phyloP scores from a whole-genome alignment of 2,329 filamentous ascomycete species.

The Venturia aucupariae region DNA sequence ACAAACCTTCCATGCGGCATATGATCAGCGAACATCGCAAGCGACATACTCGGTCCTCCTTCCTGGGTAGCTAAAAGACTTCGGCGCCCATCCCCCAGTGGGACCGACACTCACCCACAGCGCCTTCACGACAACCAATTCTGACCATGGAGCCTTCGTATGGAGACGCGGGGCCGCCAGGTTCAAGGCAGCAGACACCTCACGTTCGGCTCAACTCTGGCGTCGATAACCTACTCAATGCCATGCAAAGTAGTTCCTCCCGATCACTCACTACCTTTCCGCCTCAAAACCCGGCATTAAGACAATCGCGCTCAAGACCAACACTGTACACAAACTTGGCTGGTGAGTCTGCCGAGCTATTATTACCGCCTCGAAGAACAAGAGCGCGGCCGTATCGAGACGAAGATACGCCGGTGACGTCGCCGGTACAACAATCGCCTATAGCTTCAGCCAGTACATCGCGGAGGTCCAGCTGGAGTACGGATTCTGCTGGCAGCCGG shows the following conservation, averaged over 20 bases:
- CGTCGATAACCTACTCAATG: constrained; percentile 40
- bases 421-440: constrained; percentile 20
- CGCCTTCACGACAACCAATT: background rate
- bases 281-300: constrained; percentile 37
- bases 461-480: constrained; percentile 56
- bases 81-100: background rate
- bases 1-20: background rate
- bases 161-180: constrained; percentile 14
- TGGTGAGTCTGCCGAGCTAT: constrained; percentile 40
- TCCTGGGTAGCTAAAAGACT: background rate
- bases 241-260: constrained; percentile 18
- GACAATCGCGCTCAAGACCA: constrained; percentile 31
- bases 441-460: constrained; percentile 43
- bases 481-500: constrained; percentile 41
- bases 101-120: background rate
- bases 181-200: constrained; percentile 35
- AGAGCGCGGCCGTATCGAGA: constrained; percentile 43
- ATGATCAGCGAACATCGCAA: constrained; percentile 7
- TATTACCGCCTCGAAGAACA: constrained; percentile 41
- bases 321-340: constrained; percentile 28
- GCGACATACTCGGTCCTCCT: background rate
- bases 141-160: background rate
- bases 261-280: constrained; percentile 27
- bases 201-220: constrained; percentile 58
- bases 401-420: constrained; percentile 32